Conservation (phyloP, 1,284 basidiomycete species). For the Apiotrichum laibachii region DNA sequence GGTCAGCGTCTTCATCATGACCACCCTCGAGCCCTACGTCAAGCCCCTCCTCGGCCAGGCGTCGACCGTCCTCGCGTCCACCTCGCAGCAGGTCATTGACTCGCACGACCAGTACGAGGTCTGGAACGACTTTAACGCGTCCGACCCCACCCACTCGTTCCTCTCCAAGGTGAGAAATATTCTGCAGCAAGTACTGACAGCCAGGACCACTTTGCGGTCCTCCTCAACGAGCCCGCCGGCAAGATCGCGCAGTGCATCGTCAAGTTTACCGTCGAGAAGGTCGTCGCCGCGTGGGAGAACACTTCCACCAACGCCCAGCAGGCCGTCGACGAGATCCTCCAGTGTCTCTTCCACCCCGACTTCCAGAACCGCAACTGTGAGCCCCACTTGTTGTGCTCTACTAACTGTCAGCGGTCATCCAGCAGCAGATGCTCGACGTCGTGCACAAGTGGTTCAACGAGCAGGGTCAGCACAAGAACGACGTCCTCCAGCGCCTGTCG, state of each 20-base stretch:
- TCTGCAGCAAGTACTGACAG: background rate
- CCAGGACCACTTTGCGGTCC: constrained; percentile 43
- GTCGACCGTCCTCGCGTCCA: constrained; percentile 60
- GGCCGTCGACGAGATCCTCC: constrained; percentile 66
- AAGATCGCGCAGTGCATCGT: constrained; percentile 68
- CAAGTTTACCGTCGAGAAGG: constrained; percentile 51
- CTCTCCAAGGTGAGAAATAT: constrained; percentile 54
- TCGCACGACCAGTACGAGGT: constrained; percentile 74
- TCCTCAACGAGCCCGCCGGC: constrained; percentile 64
- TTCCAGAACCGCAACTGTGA: constrained; percentile 62
- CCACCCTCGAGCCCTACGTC: constrained; percentile 66
- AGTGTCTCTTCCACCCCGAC: constrained; percentile 83
- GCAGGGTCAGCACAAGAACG: constrained; percentile 58
- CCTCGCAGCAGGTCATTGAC: constrained; percentile 74
- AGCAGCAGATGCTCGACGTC: constrained; percentile 67
- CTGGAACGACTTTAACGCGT: constrained; percentile 72
- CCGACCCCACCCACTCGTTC: constrained; percentile 72
- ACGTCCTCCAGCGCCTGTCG: constrained; percentile 61
- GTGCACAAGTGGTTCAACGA: constrained; percentile 57
- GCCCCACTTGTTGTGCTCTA: constrained; percentile 56
- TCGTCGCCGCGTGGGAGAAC: constrained; percentile 85
- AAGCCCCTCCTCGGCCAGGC: constrained; percentile 77
- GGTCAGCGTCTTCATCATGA: constrained; percentile 77
- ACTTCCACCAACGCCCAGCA: constrained; percentile 60
- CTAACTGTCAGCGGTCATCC: constrained; percentile 74